phyloP scores from a whole-genome alignment of 495 filamentous ascomycete species.

The Neurospora discreta region DNA sequence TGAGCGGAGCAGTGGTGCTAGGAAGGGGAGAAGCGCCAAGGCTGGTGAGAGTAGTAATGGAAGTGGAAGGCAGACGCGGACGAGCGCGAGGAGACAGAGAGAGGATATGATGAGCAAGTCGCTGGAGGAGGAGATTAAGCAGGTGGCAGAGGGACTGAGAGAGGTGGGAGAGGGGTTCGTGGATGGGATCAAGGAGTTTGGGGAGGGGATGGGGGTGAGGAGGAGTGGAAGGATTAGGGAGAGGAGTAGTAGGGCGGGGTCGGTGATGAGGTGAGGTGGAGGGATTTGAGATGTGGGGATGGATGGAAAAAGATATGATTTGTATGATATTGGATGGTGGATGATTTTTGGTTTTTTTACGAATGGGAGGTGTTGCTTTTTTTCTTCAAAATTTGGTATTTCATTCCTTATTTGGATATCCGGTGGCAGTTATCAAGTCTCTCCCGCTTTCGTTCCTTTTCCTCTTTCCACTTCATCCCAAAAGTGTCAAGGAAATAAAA shows the following conservation, averaged over 20 bases:
- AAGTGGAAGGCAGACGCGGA: slow-evolving; percentile 5
- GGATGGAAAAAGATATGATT: background rate
- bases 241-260: background rate
- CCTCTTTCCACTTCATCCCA: too few species aligned
- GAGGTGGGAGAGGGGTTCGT: background rate
- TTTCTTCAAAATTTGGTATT: background rate
- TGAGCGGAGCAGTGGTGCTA: slow-evolving; percentile 46
- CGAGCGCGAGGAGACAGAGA: slow-evolving; percentile 17
- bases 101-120: background rate
- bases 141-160: background rate
- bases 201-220: background rate
- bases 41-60: slow-evolving; percentile 7
- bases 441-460: background rate
- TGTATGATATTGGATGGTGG: background rate
- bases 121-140: background rate
- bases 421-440: background rate
- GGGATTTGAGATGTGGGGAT: background rate
- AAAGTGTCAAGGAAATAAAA: background rate
- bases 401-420: background rate
- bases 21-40: slow-evolving; percentile 30
- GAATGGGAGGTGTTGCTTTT: background rate
- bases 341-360: background rate
- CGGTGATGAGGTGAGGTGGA: background rate
- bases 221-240: background rate
- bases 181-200: background rate